Evolutionary conservation across 768 basidiomycete genomes (phyloP).

Genomic region (Mycena rebaudengoi): DNA sequence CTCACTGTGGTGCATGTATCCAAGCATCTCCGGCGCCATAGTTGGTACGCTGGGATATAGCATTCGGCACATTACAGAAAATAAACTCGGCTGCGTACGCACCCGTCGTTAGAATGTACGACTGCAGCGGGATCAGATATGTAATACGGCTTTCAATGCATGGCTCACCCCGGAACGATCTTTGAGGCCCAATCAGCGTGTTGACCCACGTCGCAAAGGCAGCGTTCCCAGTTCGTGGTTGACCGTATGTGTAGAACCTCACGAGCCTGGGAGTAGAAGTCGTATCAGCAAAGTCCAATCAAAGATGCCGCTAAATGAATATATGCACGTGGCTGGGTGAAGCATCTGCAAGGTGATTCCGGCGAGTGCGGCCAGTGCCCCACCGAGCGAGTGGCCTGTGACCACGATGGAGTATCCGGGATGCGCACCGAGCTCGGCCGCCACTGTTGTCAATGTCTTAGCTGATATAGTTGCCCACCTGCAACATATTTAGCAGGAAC

Average conservation of each 20-base stretch:
- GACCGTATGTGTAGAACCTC: background rate
- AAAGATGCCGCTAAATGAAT: background rate
- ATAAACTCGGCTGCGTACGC: background rate
- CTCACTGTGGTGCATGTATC: conserved; percentile 24
- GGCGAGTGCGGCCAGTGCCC: background rate
- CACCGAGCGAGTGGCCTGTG: conserved; percentile 1
- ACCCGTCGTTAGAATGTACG: conserved; percentile 25
- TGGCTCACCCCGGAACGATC: conserved; percentile 14
- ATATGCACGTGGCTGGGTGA: conserved; percentile 8
- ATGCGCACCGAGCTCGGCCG: conserved; percentile 37
- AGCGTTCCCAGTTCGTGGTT: background rate
- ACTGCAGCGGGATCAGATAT: conserved; percentile 7
- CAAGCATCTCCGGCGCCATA: conserved; percentile 7
- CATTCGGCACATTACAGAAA: background rate
- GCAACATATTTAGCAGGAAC: background rate
- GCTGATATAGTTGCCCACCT: conserved; percentile 44
- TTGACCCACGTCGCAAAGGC: background rate
- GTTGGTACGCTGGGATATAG: conserved; percentile 18
- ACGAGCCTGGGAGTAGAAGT: background rate
- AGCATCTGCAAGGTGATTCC: background rate
- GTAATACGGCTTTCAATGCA: background rate
- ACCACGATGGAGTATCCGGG: conserved; percentile 25
- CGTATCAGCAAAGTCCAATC: background rate
- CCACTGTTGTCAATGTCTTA: conserved; percentile 38
- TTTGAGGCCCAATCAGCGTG: conserved; percentile 1